Evolutionary conservation across 768 basidiomycete species (phyloP).

Genomic region (Baorangia bicolor): DNA sequence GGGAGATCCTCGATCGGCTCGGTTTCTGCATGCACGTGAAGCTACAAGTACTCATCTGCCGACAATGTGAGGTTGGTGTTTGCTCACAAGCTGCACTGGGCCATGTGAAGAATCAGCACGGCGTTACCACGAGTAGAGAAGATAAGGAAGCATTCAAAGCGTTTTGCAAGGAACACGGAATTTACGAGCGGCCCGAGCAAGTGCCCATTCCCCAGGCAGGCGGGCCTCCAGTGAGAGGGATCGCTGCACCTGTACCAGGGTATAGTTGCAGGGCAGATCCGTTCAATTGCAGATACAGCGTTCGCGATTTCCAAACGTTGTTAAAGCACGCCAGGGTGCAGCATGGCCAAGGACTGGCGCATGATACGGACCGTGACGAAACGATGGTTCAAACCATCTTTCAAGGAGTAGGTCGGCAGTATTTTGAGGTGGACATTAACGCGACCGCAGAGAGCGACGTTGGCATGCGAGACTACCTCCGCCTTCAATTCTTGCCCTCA

Average conservation of each 20-base stretch:
- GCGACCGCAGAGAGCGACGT: not conserved
- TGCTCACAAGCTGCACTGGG: not conserved
- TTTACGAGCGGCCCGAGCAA: not conserved
- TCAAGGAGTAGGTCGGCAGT: not conserved
- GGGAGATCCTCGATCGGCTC: not conserved
- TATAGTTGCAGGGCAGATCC: too few species aligned
- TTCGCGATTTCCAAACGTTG: not conserved
- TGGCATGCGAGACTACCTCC: not conserved
- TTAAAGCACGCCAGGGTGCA: not conserved
- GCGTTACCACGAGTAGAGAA: not conserved
- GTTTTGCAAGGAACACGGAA: not conserved
- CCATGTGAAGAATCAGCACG: conserved; percentile 1
- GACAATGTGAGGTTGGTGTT: not conserved
- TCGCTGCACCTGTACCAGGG: too few species aligned
- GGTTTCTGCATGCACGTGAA: not conserved
- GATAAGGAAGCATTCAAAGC: not conserved
- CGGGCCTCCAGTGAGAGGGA: not conserved
- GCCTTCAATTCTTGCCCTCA: too few species aligned
- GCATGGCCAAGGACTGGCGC: not conserved
- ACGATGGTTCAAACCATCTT: conserved; percentile 1
- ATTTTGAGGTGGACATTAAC: not conserved
- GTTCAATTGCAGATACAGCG: not conserved
- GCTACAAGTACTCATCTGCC: not conserved
- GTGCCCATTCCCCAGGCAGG: not conserved
- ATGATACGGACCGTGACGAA: not conserved